Evolutionary conservation across 75 land plant species (phyloP), one percentile per base, ranked within the genome.

Genomic region (Adiantum capillusveneris): DNA sequence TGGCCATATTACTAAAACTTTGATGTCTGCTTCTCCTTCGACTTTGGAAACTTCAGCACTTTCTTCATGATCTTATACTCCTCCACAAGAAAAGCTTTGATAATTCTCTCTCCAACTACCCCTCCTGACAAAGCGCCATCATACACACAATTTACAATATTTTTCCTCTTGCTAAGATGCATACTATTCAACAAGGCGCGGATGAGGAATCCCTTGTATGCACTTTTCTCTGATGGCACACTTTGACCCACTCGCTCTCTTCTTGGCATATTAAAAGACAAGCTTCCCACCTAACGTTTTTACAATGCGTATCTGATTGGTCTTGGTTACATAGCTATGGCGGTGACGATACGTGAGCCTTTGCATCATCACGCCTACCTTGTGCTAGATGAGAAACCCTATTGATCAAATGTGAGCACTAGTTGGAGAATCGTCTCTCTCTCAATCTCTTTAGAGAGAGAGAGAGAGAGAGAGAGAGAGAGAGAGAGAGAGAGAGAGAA

Each of bases 211-310:
- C 64, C 96, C 93, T 53, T 83, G 86, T 53, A 90, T 86, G 21
- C 84, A 76, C 75, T 90, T 90, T 7, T 85, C 85, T 11, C 87
- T 89, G 25, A 88, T 75, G 3, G 91, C 83, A 61, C 95, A 89
- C 59, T 80, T 82, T 13, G 92, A 92, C 0, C 95, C 95, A 20
- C 73, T 83, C 2, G 93, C 93, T 24, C 81, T 73, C 85, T 90
- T 90, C 72, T 77, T 81, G 2, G 85, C 70, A 7, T 61, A 66
- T 80, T 90, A 93, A 29, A 78, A 87, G 21, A 87, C 84, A 9
- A 77, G 67, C 76, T 67, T 79, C n/a, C 95, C 93, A 59, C 93
- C 90, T n/a, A n/a, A n/a, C n/a, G n/a, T n/a, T n/a, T n/a, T n/a
- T n/a, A n/a, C n/a, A n/a, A n/a, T n/a, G n/a, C n/a, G n/a, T n/a